Conservation (phyloP, 2,329 filamentous ascomycete species). For the Setomelanomma holmii region DNA sequence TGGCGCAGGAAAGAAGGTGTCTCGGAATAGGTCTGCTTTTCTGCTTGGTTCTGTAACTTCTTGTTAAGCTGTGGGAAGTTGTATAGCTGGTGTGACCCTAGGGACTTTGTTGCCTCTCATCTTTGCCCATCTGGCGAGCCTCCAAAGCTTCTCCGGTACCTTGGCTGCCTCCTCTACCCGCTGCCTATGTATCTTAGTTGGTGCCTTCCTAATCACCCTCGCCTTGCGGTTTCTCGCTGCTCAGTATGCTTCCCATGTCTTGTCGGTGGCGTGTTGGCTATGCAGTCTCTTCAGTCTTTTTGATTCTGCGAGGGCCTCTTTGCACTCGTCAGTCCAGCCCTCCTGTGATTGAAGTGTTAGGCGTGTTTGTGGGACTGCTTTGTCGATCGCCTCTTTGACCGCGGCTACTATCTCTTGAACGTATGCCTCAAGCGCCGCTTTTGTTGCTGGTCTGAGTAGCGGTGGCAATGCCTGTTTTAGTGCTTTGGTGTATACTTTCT, state of each 20-base stretch:
- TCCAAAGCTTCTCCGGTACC: conserved; percentile 26
- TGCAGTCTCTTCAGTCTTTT: conserved; percentile 15
- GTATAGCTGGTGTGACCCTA: conserved; percentile 11
- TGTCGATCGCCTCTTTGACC: conserved; percentile 10
- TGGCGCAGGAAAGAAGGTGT: conserved; percentile 23
- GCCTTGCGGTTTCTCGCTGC: conserved; percentile 32
- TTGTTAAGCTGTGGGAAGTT: conserved; percentile 12
- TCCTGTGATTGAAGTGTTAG: conserved; percentile 1
- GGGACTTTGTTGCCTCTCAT: conserved; percentile 17
- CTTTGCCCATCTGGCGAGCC: conserved; percentile 32
- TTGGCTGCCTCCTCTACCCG: conserved; percentile 28
- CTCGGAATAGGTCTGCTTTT: conserved; percentile 20
- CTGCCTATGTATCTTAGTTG: conserved; percentile 21
- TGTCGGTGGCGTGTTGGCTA: conserved; percentile 5
- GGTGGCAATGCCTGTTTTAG: conserved; percentile 14
- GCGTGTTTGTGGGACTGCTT: conserved; percentile 8
- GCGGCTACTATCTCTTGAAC: conserved; percentile 9
- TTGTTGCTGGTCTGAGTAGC: conserved; percentile 13
- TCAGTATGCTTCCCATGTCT: conserved; percentile 18
- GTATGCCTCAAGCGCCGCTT: conserved; percentile 15
- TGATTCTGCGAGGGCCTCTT: conserved; percentile 11
- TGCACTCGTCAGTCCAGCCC: conserved; percentile 18
- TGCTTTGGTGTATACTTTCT: conserved; percentile 9
- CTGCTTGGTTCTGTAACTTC: conserved; percentile 10
- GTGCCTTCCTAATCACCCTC: conserved; percentile 25